phyloP scores from a whole-genome alignment of 2,329 filamentous ascomycete species.

The Verruconis gallopava region DNA sequence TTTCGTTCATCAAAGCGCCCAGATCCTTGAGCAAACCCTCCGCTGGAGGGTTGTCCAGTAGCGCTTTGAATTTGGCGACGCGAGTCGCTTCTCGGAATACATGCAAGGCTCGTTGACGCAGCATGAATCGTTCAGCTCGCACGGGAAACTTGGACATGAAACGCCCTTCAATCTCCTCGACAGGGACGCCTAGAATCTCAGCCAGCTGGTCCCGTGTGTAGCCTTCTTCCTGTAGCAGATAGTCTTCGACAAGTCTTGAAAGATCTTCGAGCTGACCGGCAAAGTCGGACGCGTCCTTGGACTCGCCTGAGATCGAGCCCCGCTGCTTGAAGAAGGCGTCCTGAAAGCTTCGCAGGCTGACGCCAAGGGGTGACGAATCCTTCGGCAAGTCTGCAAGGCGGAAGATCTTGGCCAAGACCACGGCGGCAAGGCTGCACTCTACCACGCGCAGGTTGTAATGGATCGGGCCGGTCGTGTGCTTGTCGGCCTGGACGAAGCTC shows the following conservation, averaged over 20 bases:
- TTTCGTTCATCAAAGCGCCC: conserved; percentile 76
- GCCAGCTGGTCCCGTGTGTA: conserved; percentile 85
- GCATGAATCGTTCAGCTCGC: conserved; percentile 73
- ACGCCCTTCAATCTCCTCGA: conserved; percentile 57
- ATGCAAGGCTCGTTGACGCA: conserved; percentile 77
- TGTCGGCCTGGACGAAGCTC: conserved; percentile 86
- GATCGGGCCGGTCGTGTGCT: conserved; percentile 82
- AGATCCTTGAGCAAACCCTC: conserved; percentile 51
- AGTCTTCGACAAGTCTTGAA: conserved; percentile 53
- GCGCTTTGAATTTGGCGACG: conserved; percentile 68
- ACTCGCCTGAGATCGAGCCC: conserved; percentile 35
- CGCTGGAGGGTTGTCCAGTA: conserved; percentile 42
- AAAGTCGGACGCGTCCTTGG: conserved; percentile 31
- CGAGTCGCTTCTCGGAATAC: conserved; percentile 83
- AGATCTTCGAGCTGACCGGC: conserved; percentile 59
- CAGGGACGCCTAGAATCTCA: conserved; percentile 52
- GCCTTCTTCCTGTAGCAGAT: conserved; percentile 65
- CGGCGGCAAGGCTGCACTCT: conserved; percentile 80
- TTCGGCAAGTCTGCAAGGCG: conserved; percentile 49
- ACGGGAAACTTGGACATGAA: conserved; percentile 87
- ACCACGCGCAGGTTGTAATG: conserved; percentile 97
- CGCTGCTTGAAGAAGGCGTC: conserved; percentile 58
- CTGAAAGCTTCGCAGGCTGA: conserved; percentile 78
- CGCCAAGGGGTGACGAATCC: conserved; percentile 71
- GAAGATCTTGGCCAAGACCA: conserved; percentile 47